These are phyloP conservation scores for Ilex paraguariensis DNA, from an alignment of 305 asterid genomes.

Conservation along the genomic window DNA sequence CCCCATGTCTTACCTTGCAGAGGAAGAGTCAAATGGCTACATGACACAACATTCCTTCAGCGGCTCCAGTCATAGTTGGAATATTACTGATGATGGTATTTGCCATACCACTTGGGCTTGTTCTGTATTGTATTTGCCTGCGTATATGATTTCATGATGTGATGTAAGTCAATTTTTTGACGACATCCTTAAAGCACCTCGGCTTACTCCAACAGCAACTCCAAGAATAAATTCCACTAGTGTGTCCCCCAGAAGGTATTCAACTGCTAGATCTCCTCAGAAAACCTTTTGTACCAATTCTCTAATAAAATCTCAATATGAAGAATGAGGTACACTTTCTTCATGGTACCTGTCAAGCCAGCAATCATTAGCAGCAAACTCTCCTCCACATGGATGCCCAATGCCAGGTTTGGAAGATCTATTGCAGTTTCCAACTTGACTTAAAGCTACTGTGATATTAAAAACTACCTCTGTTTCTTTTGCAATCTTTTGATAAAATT, in stretches of 20 bases:
- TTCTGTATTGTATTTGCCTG: neutral
- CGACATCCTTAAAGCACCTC: conserved; percentile 64
- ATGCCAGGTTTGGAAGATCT: conserved; percentile 44
- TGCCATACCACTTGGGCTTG: conserved; percentile 2
- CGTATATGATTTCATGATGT: neutral
- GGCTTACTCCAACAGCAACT: conserved; percentile 76
- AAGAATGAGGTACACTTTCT: conserved; percentile 62
- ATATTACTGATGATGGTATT: conserved; percentile 48
- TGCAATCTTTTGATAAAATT: too few relatives aligned
- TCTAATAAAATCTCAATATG: conserved; percentile 42
- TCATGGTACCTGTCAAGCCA: conserved; percentile 93
- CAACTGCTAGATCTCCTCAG: conserved; percentile 68
- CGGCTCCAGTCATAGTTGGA: conserved; percentile 42
- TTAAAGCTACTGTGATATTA: neutral
- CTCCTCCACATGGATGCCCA: conserved; percentile 81
- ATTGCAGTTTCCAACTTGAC: neutral
- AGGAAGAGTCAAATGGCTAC: conserved; percentile 49
- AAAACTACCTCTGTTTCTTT: too few relatives aligned
- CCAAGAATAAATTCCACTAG: conserved; percentile 63
- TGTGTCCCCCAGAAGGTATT: conserved; percentile 74
- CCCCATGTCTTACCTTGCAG: conserved; percentile 23
- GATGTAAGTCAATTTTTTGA: conserved; percentile 15
- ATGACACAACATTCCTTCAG: conserved; percentile 40
- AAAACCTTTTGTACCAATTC: conserved; percentile 61
- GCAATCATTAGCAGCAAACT: conserved; percentile 98